Evolutionary conservation across 2,329 filamentous ascomycete species (phyloP), one percentile per base, ranked within the genome.

Genomic region (Monosporascus sp.): DNA sequence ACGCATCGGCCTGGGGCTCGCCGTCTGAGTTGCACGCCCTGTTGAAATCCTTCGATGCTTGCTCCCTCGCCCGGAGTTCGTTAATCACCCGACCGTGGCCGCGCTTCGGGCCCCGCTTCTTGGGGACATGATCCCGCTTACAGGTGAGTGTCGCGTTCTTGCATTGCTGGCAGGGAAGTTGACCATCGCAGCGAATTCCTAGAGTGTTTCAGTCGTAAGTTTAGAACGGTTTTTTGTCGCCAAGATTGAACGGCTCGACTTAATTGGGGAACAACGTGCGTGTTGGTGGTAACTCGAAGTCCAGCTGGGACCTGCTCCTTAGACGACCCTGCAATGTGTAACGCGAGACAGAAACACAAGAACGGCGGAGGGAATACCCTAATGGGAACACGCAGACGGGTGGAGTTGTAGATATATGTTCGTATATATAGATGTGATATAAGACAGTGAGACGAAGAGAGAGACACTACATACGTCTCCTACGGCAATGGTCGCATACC

Each of bases 101-200:
- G 27, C 80, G 79, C 62, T 85, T 86, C 14, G 82, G 82, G 2
- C 82, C 82, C 60, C 84, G 80, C 67, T 84, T 85, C 66, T 82
- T 80, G 15, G 82, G 82, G 44, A 86, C 77, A 61, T 83, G 81
- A 61, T 85, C 83, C 65, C 83, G 81, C 58, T 82, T 85, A 71
- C 82, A 86, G n/a, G 72, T 76, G 55, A 86, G 74, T 24, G 79
- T 76, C 31, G 82, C 80, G 53, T 78, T 77, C 50, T 75, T 68
- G 66, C 82, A 86, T 63, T 84, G 83, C 67, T 82, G 80, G 71
- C 82, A 86, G 5, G 82, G 79, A 48, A 70, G 72, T 50, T 69
- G 62, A 50, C 74, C 74, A 61, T 76, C 74, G 60, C 74, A 77
- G 49, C 73, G 68, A 37, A 77, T 76, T 57, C 74, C 74, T 76